Conservation (phyloP, 192 early-diverging fungal species). For the Backusella psychrophila region DNA sequence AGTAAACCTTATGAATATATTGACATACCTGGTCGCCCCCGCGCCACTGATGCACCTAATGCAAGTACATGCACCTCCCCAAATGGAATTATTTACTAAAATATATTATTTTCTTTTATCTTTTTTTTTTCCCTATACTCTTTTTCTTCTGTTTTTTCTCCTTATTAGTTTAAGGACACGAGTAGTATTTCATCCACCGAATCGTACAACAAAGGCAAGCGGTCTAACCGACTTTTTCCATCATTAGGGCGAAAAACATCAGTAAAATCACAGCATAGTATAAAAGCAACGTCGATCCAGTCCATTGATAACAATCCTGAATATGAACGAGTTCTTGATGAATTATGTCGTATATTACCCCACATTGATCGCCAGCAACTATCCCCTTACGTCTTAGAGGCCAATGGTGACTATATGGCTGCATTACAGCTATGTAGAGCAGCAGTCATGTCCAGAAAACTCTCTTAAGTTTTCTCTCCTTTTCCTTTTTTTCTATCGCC, state of each 20-base stretch:
- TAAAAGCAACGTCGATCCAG: neutral
- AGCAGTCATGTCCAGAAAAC: conserved; percentile 39
- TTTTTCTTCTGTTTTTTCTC: neutral
- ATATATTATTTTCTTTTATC: neutral
- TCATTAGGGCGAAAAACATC: conserved; percentile 17
- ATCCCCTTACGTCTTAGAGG: conserved; percentile 40
- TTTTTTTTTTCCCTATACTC: neutral
- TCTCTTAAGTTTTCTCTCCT: conserved; percentile 16
- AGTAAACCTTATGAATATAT: conserved; percentile 21
- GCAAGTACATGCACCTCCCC: conserved; percentile 5
- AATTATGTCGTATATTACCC: conserved; percentile 46
- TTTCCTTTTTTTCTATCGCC: neutral
- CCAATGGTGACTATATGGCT: conserved; percentile 45
- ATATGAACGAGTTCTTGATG: conserved; percentile 41
- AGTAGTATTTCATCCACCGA: conserved; percentile 10
- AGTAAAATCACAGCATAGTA: conserved; percentile 3
- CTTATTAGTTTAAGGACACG: conserved; percentile 7
- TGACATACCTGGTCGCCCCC: conserved; percentile 18
- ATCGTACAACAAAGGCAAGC: conserved; percentile 8
- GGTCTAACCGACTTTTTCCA: conserved; percentile 4
- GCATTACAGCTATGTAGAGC: conserved; percentile 43
- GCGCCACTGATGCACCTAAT: neutral
- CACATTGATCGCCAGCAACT: conserved; percentile 44
- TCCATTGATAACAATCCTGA: conserved; percentile 2
- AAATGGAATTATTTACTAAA: neutral